phyloP scores from a whole-genome alignment of 192 early-diverging fungal species.

The Linnemannia exigua region DNA sequence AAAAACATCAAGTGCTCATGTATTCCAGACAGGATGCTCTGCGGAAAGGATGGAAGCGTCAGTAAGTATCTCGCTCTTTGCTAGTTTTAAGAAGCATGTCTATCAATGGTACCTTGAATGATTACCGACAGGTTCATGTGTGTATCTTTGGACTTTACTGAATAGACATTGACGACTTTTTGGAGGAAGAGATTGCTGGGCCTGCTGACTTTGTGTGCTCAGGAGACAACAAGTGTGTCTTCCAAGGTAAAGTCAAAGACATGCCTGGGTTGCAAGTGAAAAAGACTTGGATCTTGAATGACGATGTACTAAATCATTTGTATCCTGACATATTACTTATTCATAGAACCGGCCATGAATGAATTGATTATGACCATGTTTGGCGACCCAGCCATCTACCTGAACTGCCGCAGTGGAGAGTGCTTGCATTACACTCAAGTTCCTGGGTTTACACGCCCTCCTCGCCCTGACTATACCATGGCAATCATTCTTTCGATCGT shows the following conservation, averaged over 20 bases:
- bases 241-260: slow-evolving; percentile 62
- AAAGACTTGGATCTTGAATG: too few species aligned
- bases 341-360: slow-evolving; percentile 84
- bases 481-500: slow-evolving; percentile 58
- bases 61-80: slow-evolving; percentile 58
- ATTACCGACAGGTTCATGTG: background rate
- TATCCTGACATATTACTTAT: slow-evolving; percentile 5
- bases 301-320: background rate
- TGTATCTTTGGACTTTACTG: background rate
- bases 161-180: slow-evolving; percentile 82
- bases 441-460: slow-evolving; percentile 77
- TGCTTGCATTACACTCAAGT: slow-evolving; percentile 90
- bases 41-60: slow-evolving; percentile 84
- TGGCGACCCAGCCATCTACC: slow-evolving; percentile 86
- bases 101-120: too few species aligned
- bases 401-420: slow-evolving; percentile 86
- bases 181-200: slow-evolving; percentile 83
- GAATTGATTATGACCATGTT: slow-evolving; percentile 84
- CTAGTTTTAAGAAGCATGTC: background rate
- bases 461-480: slow-evolving; percentile 54
- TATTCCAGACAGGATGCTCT: slow-evolving; percentile 84
- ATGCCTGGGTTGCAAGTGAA: slow-evolving; percentile 46
- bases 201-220: slow-evolving; percentile 81
- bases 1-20: slow-evolving; percentile 85
- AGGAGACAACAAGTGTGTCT: slow-evolving; percentile 66